phyloP scores from a whole-genome alignment of 1,284 basidiomycete species.

The Polyporus tsugae region DNA sequence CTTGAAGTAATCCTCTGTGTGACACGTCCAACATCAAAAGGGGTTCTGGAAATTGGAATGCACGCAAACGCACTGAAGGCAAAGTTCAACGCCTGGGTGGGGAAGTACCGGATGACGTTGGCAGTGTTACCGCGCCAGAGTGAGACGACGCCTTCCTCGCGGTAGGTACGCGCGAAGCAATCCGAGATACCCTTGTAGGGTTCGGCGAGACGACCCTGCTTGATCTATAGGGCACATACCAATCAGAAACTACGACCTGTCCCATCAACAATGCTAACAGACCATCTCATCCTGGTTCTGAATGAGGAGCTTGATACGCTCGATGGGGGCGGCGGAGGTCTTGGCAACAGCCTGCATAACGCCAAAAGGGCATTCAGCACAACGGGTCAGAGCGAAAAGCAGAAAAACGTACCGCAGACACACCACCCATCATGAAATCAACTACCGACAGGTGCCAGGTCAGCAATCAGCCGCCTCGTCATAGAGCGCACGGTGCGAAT shows the following conservation, averaged over 20 bases:
- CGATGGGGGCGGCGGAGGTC: constrained; percentile 97
- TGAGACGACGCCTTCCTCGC: constrained; percentile 90
- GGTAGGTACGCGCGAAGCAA: constrained; percentile 89
- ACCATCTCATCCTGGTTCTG: constrained; percentile 98
- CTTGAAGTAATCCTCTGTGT: constrained; percentile 95
- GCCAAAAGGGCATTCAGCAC: constrained; percentile 22
- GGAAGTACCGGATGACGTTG: constrained; percentile 99
- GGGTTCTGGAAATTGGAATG: background rate
- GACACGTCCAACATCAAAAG: constrained; percentile 36
- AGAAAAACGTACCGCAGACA: constrained; percentile 76
- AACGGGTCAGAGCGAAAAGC: background rate
- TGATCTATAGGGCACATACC: constrained; percentile 69
- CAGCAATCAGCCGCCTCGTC: constrained; percentile 39
- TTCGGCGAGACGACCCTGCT: constrained; percentile 91
- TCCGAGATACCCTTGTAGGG: constrained; percentile 96
- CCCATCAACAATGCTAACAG: constrained; percentile 25
- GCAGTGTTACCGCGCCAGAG: constrained; percentile 97
- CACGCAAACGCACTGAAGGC: constrained; percentile 80
- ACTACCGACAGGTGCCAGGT: constrained; percentile 57
- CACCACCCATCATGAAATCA: constrained; percentile 94
- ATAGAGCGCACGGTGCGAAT: constrained; percentile 15
- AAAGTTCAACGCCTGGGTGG: constrained; percentile 95
- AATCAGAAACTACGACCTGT: constrained; percentile 15
- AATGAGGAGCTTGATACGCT: constrained; percentile 98
- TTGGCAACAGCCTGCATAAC: constrained; percentile 87